Evolutionary conservation across 2,329 filamentous ascomycete species (phyloP).

Genomic region (Cercospora citrullina): DNA sequence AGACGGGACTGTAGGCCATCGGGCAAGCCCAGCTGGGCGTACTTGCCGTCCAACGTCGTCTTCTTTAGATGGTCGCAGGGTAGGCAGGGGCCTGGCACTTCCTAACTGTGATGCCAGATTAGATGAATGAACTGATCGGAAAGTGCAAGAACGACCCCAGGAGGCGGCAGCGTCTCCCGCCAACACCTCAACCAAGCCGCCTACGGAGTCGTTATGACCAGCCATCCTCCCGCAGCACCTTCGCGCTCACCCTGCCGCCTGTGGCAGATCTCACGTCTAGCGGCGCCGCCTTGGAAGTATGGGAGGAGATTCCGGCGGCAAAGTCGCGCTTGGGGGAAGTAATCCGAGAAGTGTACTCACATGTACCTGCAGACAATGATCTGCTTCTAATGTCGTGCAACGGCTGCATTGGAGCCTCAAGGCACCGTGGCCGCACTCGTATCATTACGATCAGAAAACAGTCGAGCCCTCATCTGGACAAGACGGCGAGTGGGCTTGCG

Average conservation of each 20-base stretch:
- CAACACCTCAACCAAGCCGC: background rate
- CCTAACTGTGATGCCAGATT: background rate
- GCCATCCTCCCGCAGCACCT: slow-evolving; percentile 9
- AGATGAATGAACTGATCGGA: background rate
- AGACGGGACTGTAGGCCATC: background rate
- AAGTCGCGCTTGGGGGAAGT: slow-evolving; percentile 22
- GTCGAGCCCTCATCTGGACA: background rate
- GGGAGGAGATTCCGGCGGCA: slow-evolving; percentile 27
- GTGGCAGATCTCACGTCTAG: slow-evolving; percentile 22
- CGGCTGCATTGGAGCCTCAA: slow-evolving; percentile 1
- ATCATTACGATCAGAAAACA: background rate
- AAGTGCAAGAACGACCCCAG: background rate
- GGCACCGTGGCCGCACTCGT: background rate
- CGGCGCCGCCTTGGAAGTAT: slow-evolving; percentile 20
- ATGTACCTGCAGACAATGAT: slow-evolving; percentile 29
- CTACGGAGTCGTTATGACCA: background rate
- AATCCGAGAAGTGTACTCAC: slow-evolving; percentile 24
- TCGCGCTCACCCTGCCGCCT: slow-evolving; percentile 5
- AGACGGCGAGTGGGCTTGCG: background rate
- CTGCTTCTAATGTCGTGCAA: slow-evolving; percentile 21
- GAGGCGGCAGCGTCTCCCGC: background rate
- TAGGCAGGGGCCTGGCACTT: background rate
- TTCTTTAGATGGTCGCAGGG: background rate
- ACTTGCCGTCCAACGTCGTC: background rate
- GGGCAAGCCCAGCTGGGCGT: background rate